Base-by-base conservation (phyloP, 2,329 filamentous ascomycete species). In the Coniochaeta sp. region DNA sequence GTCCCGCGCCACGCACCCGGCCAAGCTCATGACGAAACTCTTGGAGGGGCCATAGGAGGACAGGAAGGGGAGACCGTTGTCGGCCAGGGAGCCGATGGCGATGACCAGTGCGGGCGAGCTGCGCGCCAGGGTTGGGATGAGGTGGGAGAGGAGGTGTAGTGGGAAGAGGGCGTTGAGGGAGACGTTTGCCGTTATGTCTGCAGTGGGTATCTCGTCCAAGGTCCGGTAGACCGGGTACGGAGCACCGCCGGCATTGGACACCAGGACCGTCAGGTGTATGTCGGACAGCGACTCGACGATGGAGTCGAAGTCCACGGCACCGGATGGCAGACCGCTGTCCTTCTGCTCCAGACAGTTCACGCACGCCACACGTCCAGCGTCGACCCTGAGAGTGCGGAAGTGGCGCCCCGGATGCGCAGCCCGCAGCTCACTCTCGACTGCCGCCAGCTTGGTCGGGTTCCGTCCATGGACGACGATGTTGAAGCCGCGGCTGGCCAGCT, bases 401-500 rank as follows among this genome's bases (percentile, higher is more conserved):
- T 71, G 67, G 16, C 71, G 67, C 1, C 63, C 38, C 0, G 81
- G 80, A 60, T 76, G 77, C 9, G 70, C 61, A 0, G 65, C n/a
- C 1, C 67, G 62, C 0, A 86, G 74, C 28, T 75, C 68, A 1
- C 67, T 59, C n/a, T 72, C 67, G n/a, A 81, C 70, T 1, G 60
- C 60, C 1, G 74, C 66, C 3, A 86, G 73, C 64, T 84, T 85
- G 3, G 70, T 62, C 2, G 65, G 63, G 61, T 82, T 82, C 38
- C 81, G 78, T n/a, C 83, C 82, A 62, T 86, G 83, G 9, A 86
- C 67, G 17, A 85, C 72, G 36, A 87, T 74, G 64, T 83, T 81
- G 75, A 85, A 85, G 55, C 81, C 80, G 16, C 70, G 71, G 0
- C 64, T 61, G 19, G 78, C 78, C n/a, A 87, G 78, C 64, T 82